Percentiles rank a stretch among this genome's conserved stretches.
These are phyloP conservation scores for Nicotiana obtusifolia DNA, from an alignment of 257 asterid species.

Conservation along the genomic window DNA sequence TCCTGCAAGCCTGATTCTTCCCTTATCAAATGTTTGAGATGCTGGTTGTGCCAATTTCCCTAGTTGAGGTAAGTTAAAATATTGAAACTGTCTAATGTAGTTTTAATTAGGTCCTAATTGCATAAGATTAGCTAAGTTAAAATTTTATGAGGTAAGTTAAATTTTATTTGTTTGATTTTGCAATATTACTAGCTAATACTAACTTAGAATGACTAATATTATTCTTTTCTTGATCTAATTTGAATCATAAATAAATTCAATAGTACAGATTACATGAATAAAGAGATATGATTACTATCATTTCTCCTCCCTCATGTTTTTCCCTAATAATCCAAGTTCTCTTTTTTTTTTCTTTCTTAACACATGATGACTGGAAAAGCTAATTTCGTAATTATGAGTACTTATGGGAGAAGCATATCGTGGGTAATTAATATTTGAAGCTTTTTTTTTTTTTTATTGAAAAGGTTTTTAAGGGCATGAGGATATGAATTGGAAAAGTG, in stretches of 20 bases:
- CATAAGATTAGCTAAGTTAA: too few species aligned
- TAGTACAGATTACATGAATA: not conserved
- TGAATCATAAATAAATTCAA: not conserved
- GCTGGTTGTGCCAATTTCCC: too few species aligned
- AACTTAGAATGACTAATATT: not conserved
- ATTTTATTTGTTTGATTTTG: too few species aligned
- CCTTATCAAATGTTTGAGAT: too few species aligned
- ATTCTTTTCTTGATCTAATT: not conserved
- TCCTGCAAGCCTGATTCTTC: too few species aligned
- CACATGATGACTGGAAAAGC: constrained; percentile 8
- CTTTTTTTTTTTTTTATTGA: not conserved
- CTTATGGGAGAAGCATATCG: not conserved
- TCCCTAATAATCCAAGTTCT: not conserved
- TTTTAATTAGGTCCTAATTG: too few species aligned
- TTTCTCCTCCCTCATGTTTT: not conserved
- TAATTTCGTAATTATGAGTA: not conserved
- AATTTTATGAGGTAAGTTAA: too few species aligned
- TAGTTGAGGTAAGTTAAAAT: too few species aligned
- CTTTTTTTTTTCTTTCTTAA: not conserved
- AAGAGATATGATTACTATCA: not conserved
- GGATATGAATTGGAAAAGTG: not conserved
- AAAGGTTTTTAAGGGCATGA: not conserved
- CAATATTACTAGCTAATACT: not conserved
- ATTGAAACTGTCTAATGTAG: too few species aligned
- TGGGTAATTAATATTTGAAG: not conserved